phyloP scores from a whole-genome alignment of 208 protist genomes.

The Novymonas esmeraldas region DNA sequence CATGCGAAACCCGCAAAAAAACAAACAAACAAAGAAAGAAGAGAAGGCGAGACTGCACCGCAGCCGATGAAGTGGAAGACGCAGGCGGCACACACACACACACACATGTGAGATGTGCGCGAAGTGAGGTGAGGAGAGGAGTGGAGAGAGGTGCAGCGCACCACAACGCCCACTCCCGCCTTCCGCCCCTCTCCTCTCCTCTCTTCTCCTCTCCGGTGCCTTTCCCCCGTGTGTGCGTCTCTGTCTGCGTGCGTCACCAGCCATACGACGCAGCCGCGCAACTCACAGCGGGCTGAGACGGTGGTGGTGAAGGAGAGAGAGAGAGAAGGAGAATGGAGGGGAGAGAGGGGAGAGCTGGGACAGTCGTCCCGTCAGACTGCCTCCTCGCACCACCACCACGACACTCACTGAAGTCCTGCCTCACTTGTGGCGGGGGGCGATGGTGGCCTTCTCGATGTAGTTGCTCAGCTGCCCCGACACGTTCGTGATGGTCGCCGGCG shows the following conservation, averaged over 20 bases:
- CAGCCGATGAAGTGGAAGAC: background rate
- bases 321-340: background rate
- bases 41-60: background rate
- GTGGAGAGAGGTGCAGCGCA: background rate
- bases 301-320: background rate
- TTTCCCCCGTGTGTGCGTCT: no score
- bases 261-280: no score
- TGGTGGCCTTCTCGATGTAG: conserved; percentile 10
- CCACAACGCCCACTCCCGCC: background rate
- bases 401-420: background rate
- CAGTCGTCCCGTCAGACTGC: no score
- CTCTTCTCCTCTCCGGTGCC: no score
- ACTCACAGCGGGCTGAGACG: no score
- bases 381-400: no score
- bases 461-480: conserved; percentile 44
- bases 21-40: background rate
- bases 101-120: background rate
- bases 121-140: background rate
- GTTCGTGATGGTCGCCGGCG: conserved; percentile 65
- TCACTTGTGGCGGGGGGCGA: background rate
- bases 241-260: no score
- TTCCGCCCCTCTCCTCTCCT: no score
- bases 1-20: background rate
- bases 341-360: background rate
- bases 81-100: background rate